phyloP scores from a whole-genome alignment of 1,284 basidiomycete genomes.

The Marasmius oreades region DNA sequence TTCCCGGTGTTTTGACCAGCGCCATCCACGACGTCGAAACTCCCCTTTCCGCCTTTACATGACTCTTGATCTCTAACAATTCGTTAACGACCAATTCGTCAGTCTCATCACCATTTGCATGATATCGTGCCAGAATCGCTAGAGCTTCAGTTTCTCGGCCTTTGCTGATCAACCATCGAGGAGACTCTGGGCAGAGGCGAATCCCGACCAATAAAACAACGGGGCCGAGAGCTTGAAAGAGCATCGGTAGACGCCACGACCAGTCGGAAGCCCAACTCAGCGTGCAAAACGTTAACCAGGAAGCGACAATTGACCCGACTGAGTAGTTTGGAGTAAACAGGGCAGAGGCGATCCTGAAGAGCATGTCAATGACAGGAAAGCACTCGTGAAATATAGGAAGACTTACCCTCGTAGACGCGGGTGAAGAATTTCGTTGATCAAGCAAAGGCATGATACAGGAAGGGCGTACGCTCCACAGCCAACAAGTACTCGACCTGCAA shows the following conservation, averaged over 20 bases:
- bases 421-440: slow-evolving; percentile 12
- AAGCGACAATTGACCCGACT: slow-evolving; percentile 5
- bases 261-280: slow-evolving; percentile 10
- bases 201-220: not conserved
- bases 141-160: slow-evolving; percentile 61
- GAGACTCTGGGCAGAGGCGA: slow-evolving; percentile 9
- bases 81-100: slow-evolving; percentile 11
- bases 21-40: slow-evolving; percentile 7
- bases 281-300: slow-evolving; percentile 10
- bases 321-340: slow-evolving; percentile 11
- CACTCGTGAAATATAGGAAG: not conserved
- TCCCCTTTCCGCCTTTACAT: slow-evolving; percentile 7
- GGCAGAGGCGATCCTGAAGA: slow-evolving; percentile 7
- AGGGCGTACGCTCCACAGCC: slow-evolving; percentile 8
- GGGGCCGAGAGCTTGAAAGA: slow-evolving; percentile 11
- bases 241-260: slow-evolving; percentile 12
- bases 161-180: slow-evolving; percentile 64
- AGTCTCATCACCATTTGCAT: slow-evolving; percentile 11
- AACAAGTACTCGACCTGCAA: slow-evolving; percentile 12
- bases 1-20: slow-evolving; percentile 7
- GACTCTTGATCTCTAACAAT: slow-evolving; percentile 7
- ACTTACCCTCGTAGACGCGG: slow-evolving; percentile 14
- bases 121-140: slow-evolving; percentile 23
- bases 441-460: slow-evolving; percentile 11
- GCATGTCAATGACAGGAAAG: not conserved